Evolutionary conservation across 2,329 filamentous ascomycete genomes (phyloP).

Genomic region (Alternaria brassicae): DNA sequence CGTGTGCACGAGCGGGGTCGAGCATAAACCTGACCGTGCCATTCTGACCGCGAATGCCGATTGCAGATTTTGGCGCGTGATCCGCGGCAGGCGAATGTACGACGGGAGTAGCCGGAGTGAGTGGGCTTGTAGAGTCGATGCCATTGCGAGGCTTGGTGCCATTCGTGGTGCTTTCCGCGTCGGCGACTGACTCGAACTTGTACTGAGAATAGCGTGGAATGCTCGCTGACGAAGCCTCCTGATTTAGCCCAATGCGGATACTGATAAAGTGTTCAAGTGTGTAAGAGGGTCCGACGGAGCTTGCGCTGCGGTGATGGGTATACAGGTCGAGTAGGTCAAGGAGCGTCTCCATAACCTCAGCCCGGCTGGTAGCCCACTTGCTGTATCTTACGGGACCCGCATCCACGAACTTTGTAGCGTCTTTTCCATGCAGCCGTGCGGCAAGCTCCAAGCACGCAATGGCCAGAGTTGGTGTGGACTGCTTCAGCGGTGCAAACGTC

Average conservation of each 20-base stretch:
- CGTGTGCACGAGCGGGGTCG: conserved; percentile 74
- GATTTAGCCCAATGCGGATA: conserved; percentile 85
- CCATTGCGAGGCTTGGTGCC: conserved; percentile 44
- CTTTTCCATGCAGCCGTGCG: conserved; percentile 68
- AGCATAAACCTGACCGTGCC: conserved; percentile 91
- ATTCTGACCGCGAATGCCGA: conserved; percentile 59
- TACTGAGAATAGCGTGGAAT: conserved; percentile 66
- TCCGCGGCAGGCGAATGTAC: conserved; percentile 49
- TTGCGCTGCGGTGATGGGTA: conserved; percentile 78
- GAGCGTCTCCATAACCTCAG: conserved; percentile 71
- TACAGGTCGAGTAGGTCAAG: conserved; percentile 93
- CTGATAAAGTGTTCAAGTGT: conserved; percentile 81
- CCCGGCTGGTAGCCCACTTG: conserved; percentile 54
- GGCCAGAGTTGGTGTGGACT: conserved; percentile 83
- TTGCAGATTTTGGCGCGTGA: conserved; percentile 46
- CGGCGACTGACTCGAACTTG: conserved; percentile 40
- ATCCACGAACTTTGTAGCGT: conserved; percentile 57
- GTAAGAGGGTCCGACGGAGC: conserved; percentile 75
- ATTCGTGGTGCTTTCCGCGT: conserved; percentile 27
- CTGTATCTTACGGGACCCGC: conserved; percentile 57
- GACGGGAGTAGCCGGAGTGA: conserved; percentile 55
- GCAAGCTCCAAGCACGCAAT: conserved; percentile 84
- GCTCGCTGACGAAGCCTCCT: conserved; percentile 72
- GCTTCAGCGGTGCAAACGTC: conserved; percentile 91
- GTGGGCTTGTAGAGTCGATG: conserved; percentile 43